phyloP scores from a whole-genome alignment of 1,284 basidiomycete genomes.

The Melampsora abietis-canadensis region DNA sequence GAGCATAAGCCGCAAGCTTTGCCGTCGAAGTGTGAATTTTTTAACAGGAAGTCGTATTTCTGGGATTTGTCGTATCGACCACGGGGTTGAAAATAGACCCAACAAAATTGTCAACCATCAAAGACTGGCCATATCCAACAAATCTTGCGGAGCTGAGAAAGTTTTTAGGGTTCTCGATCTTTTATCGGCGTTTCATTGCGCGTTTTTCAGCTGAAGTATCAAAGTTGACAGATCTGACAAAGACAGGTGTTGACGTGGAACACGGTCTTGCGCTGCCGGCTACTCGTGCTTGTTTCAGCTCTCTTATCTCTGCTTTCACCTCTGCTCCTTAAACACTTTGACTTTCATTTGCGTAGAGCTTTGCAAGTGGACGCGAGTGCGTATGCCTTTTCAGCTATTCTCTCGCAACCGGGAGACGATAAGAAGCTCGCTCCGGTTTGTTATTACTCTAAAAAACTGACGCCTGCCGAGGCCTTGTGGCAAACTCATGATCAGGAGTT shows the following conservation, averaged over 20 bases:
- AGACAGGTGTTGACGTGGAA: background rate
- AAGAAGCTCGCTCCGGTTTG: slow-evolving; percentile 24
- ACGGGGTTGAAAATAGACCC: background rate
- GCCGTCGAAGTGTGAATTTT: background rate
- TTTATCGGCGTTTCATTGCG: slow-evolving; percentile 11
- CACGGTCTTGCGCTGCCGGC: background rate
- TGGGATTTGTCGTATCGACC: background rate
- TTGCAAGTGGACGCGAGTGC: slow-evolving; percentile 49
- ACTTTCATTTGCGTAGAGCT: background rate
- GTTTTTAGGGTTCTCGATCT: slow-evolving; percentile 7
- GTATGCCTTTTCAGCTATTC: slow-evolving; percentile 43
- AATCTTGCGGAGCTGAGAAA: background rate
- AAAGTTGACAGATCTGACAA: background rate
- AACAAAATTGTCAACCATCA: background rate
- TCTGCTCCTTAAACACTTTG: background rate
- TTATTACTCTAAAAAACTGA: background rate
- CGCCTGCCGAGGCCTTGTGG: background rate
- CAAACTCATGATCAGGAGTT: background rate
- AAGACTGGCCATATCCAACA: background rate
- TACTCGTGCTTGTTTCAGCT: background rate
- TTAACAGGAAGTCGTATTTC: background rate
- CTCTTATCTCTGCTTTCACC: background rate
- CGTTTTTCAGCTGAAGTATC: background rate
- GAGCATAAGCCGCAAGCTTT: background rate
- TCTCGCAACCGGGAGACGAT: slow-evolving; percentile 36